A percentile compares a stretch with the other conserved stretches of the same genome.
Conservation (phyloP, 2,329 filamentous ascomycete genomes). For the Sarocladium oryzae region DNA sequence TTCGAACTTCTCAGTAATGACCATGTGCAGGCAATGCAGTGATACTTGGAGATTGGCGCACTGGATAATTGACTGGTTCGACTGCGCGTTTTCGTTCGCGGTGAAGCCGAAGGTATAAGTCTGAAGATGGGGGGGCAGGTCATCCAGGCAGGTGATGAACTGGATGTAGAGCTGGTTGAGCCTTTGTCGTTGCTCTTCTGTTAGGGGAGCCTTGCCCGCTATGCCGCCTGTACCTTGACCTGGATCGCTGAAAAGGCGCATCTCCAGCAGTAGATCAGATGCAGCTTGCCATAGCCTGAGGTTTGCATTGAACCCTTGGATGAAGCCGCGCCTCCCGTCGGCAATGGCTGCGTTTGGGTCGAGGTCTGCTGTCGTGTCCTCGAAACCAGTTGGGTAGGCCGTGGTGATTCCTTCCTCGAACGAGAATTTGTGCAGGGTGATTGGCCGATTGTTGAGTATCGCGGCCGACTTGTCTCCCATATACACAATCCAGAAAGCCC, state of each 20-base stretch:
- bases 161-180: constrained; percentile 30
- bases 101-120: constrained; percentile 18
- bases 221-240: constrained; percentile 11
- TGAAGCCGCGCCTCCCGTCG: constrained; percentile 20
- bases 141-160: constrained; percentile 34
- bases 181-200: constrained; percentile 21
- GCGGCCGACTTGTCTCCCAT: constrained; percentile 34
- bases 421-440: constrained; percentile 36
- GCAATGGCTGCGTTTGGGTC: constrained; percentile 13
- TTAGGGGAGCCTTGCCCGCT: constrained; percentile 11
- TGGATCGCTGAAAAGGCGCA: constrained; percentile 25
- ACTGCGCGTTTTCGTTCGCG: constrained; percentile 15
- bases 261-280: constrained; percentile 30
- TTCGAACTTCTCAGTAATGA: constrained; percentile 31
- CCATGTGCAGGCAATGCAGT: constrained; percentile 34
- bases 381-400: constrained; percentile 24
- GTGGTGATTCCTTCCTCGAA: constrained; percentile 39
- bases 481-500: constrained; percentile 33
- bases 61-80: constrained; percentile 30
- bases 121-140: constrained; percentile 29
- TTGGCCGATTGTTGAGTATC: constrained; percentile 33
- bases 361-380: constrained; percentile 16
- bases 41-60: constrained; percentile 34
- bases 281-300: constrained; percentile 33
- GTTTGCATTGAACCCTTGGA: constrained; percentile 36